Evolutionary conservation across 352 stramenopile genomes (phyloP), one percentile per base, ranked within the genome.

Genomic region (Globisporangium megalacanthum): DNA sequence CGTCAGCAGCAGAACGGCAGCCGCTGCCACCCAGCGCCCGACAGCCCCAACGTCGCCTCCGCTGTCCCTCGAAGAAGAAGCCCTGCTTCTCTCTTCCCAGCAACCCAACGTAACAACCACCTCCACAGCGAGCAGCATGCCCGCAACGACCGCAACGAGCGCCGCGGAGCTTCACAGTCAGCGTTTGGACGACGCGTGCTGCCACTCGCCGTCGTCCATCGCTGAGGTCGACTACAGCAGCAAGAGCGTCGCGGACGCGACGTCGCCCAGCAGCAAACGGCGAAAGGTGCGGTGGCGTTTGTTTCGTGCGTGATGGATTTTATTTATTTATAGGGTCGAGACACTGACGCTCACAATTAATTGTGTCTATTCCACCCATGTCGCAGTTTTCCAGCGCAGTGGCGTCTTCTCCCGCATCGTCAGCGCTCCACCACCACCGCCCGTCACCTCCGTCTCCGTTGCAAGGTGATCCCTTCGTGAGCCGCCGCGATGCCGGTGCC

Each of bases 161-260:
- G 48, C 72, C 1, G 51, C 22, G 17, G 67, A 68, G 45, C 56
- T 72, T 25, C 57, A 75, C 15, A 29, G 25, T 29, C 57, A 69
- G 44, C 57, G 58, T 17, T 49, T 86, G 55, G 59, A 79, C 49
- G 61, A 58, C n/a, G 39, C 54, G 4, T 70, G 64, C 52, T 88
- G 73, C 60, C 64, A 69, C 52, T 89, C 78, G 15, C 80, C 80
- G 6, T 91, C 78, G 22, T 84, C 78, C 20, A 86, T 89, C 49
- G 79, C 71, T 4, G 76, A 88, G 31, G 65, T 88, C 54, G 74
- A 79, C 56, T 41, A 70, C 53, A 52, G 58, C 41, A 57, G 15
- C 61, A 46, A 49, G 17, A 31, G 11, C 19, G 15, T 29, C 4
- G 25, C 25, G 25, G 25, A 29, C 25, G 25, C 25, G 25, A 29